Base-by-base conservation (phyloP, 768 basidiomycete species). In the Lactifluus echinatus region DNA sequence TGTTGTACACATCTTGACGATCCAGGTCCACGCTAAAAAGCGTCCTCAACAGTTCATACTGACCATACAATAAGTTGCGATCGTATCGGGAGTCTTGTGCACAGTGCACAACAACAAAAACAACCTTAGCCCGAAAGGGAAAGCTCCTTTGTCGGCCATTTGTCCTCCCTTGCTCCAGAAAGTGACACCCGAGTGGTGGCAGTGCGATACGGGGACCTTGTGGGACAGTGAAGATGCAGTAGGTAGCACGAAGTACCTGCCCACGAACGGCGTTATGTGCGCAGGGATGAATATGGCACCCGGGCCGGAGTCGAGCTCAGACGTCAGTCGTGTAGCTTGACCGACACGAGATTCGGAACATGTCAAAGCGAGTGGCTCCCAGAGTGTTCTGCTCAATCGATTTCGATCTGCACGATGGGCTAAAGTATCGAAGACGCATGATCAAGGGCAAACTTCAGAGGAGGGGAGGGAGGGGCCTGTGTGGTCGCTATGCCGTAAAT, bases 261-360 rank as follows among this genome's bases (percentile, higher is more conserved):
- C n/a, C 11, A 21, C 44, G 36, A 57, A 40, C 50, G 21, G 56
- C 56, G 23, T 46, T 39, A 57, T 46, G 36, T 33, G 56, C 56
- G 56, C 56, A 57, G 36, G 21, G 7, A 12, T 2, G 5, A 39
- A 14, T 19, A 8, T 45, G 44, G 15, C 26, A 46, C 1, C 14
- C 31, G 15, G 21, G 21, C 28, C 6, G 21, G 17, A 19, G 37
- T 5, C 28, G 29, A 55, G 45, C 24, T 10, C 33, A 36, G 37
- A 29, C 11, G 26, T 31, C 11, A 37, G n/a, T n/a, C n/a, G n/a
- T n/a, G n/a, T 44, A 19, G 44, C 21, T 53, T 23, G 26, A 6
- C n/a, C 4, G 34, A 34, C 17, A 6, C n/a, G 43, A 33, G 31
- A 36, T 36, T 34, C 23, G 28, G 43, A 21, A 34, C 36, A 36